Conservation (phyloP, 495 filamentous ascomycete species). For the Aspergillus asperescens region DNA sequence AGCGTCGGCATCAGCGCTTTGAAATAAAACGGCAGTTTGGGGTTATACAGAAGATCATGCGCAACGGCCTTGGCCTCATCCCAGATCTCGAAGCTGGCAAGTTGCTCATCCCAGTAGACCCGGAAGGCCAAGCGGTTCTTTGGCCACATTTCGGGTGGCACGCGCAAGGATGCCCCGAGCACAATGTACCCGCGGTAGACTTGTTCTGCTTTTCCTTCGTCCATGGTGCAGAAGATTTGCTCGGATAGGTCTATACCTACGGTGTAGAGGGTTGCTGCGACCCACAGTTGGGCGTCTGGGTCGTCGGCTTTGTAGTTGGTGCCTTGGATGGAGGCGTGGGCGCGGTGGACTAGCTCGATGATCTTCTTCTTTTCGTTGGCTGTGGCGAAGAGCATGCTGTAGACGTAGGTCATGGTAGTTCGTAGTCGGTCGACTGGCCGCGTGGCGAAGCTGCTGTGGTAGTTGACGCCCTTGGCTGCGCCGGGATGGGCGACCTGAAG, state of each 20-base stretch:
- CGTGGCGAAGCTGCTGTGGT: slow-evolving; percentile 39
- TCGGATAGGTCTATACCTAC: slow-evolving; percentile 33
- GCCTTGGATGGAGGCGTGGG: slow-evolving; percentile 30
- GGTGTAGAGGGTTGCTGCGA: slow-evolving; percentile 39
- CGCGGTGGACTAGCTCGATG: slow-evolving; percentile 34
- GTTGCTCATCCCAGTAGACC: slow-evolving; percentile 37
- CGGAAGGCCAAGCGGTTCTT: slow-evolving; percentile 31
- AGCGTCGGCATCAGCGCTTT: slow-evolving; percentile 23
- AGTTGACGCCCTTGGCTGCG: slow-evolving; percentile 29
- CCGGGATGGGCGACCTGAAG: slow-evolving; percentile 39
- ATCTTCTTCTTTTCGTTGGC: slow-evolving; percentile 28
- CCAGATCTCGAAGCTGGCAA: slow-evolving; percentile 27
- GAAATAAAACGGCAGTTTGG: slow-evolving; percentile 20
- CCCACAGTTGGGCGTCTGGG: slow-evolving; percentile 37
- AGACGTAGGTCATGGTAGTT: slow-evolving; percentile 41
- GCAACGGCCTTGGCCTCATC: slow-evolving; percentile 31
- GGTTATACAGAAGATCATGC: slow-evolving; percentile 28
- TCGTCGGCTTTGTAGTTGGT: slow-evolving; percentile 32
- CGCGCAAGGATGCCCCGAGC: slow-evolving; percentile 32
- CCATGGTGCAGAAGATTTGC: slow-evolving; percentile 28
- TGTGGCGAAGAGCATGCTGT: slow-evolving; percentile 39
- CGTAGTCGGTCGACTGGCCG: slow-evolving; percentile 38
- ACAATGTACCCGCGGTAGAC: slow-evolving; percentile 37
- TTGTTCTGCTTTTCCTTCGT: slow-evolving; percentile 19
- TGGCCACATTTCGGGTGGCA: slow-evolving; percentile 35